Evolutionary conservation across 2,329 filamentous ascomycete species (phyloP), one percentile per base, ranked within the genome.

Genomic region (Esteya vermicola): DNA sequence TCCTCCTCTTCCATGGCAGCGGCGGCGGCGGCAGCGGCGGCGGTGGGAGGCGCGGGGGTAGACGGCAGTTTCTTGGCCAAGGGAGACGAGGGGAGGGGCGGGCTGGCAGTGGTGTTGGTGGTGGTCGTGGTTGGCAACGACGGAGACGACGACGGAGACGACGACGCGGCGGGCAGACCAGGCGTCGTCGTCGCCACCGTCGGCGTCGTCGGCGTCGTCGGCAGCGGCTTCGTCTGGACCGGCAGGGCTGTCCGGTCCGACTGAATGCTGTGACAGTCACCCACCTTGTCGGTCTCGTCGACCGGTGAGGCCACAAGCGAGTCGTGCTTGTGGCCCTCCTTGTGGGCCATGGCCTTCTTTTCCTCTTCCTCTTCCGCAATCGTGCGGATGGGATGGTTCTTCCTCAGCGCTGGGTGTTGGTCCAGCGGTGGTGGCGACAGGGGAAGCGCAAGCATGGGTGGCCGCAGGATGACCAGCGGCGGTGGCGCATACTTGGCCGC

Each of bases 331-430:
- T n/a, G n/a, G n/a, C n/a, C n/a, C n/a, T n/a, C n/a, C n/a, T n/a
- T n/a, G n/a, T n/a, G n/a, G n/a, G n/a, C n/a, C n/a, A n/a, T n/a
- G n/a, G n/a, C n/a, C n/a, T n/a, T n/a, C n/a, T n/a, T n/a, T n/a
- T 9, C 31, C 2, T 14, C 38, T 13, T 33, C 31, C 44, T 67
- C 60, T 13, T 54, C 48, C 33, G 48, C 47, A 20, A 55, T 51
- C 12, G 54, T 51, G 25, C 51, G 49, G 19, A 45, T 47, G 33
- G 50, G 48, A 32, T 58, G 57, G n/a, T n/a, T n/a, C 30, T 50
- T 54, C 42, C 70, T 62, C 40, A 74, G 60, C 14, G 69, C 65
- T 18, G 70, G 70, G 47, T 74, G 70, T 52, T 71, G 60, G 52
- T 73, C 68, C 2, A 57, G 55, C 10, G 67, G 67, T 31, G 64